A percentile compares a stretch with the other conserved stretches of the same genome.
Evolutionary conservation across 1,284 basidiomycete genomes (phyloP).

Genomic region (Sanghuangporus weigelae): DNA sequence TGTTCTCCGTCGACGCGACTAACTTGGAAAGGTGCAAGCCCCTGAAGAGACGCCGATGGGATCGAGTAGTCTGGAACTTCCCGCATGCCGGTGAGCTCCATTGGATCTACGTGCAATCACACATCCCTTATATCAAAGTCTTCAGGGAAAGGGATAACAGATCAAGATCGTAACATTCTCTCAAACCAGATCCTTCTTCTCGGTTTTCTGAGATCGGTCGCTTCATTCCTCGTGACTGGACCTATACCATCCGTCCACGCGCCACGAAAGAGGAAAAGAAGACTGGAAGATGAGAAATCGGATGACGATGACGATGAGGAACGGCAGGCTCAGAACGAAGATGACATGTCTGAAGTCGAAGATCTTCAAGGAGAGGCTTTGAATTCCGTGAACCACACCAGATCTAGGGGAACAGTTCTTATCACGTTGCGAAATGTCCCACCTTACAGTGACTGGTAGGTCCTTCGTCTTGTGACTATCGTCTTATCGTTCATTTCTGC

Average conservation of each 20-base stretch:
- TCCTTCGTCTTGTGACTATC: slow-evolving; percentile 18
- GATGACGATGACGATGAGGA: slow-evolving; percentile 20
- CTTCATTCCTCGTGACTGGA: slow-evolving; percentile 59
- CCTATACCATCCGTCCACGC: slow-evolving; percentile 43
- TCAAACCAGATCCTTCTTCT: slow-evolving; percentile 89
- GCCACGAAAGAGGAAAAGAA: slow-evolving; percentile 37
- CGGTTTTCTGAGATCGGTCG: slow-evolving; percentile 76
- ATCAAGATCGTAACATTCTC: slow-evolving; percentile 91
- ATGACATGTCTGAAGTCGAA: slow-evolving; percentile 20
- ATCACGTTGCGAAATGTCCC: slow-evolving; percentile 83
- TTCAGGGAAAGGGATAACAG: slow-evolving; percentile 86
- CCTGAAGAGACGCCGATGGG: slow-evolving; percentile 60
- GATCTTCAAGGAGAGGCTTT: background rate
- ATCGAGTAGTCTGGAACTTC: slow-evolving; percentile 92
- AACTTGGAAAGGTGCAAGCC: slow-evolving; percentile 56
- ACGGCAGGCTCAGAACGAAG: background rate
- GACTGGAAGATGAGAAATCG: slow-evolving; percentile 27
- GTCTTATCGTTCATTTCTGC: slow-evolving; percentile 16
- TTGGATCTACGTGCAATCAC: background rate
- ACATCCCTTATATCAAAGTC: background rate
- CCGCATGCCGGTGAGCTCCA: slow-evolving; percentile 79
- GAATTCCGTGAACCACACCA: background rate
- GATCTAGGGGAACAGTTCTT: slow-evolving; percentile 61
- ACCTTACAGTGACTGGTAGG: slow-evolving; percentile 87
- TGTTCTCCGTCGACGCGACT: slow-evolving; percentile 86